Base-by-base conservation (phyloP, 805 yeast genomes). In the Barnettozyma sp. region DNA sequence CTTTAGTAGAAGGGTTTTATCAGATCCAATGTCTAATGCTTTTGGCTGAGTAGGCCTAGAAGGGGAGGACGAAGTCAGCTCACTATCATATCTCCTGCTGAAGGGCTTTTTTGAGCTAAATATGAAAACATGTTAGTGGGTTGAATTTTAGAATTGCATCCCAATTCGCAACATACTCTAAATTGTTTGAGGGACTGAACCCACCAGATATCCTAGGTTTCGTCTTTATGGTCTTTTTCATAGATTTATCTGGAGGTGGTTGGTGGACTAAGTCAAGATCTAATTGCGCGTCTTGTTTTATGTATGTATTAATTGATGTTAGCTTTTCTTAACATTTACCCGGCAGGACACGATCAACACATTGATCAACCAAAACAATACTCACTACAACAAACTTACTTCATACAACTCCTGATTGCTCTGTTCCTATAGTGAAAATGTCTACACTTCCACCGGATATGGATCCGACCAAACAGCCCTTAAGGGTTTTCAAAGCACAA, bases 401-500 rank as follows among this genome's bases (percentile, higher is more conserved):
- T n/a, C n/a, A n/a, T n/a, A n/a, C n/a, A n/a, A n/a, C n/a, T n/a
- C n/a, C n/a, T n/a, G n/a, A n/a, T n/a, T n/a, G n/a, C n/a, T n/a
- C n/a, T n/a, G n/a, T n/a, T n/a, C n/a, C n/a, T n/a, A n/a, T n/a
- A n/a, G n/a, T n/a, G n/a, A 25, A 4, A 5, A 50, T 52, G 56
- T 49, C 53, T 32, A 51, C 49, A 4, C 33, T 52, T 6, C 58
- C 58, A 3, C 58, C 58, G 5, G 56, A 52, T 14, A 44, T 51
- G 32, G 58, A 53, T 33, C 58, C 58, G 8, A 50, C 58, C 7
- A 50, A 51, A 33, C 58, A 50, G 38, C 56, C 56, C 6, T 39
- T 49, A 11, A 37, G 86, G 37, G 80, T 87, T 33, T 81, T 88
- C n/a, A 73, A 82, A 9, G 79, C 92, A 5, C 98, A 90, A 59